phyloP scores from a whole-genome alignment of 140 eudicot species.

The Bidens hawaiensis region DNA sequence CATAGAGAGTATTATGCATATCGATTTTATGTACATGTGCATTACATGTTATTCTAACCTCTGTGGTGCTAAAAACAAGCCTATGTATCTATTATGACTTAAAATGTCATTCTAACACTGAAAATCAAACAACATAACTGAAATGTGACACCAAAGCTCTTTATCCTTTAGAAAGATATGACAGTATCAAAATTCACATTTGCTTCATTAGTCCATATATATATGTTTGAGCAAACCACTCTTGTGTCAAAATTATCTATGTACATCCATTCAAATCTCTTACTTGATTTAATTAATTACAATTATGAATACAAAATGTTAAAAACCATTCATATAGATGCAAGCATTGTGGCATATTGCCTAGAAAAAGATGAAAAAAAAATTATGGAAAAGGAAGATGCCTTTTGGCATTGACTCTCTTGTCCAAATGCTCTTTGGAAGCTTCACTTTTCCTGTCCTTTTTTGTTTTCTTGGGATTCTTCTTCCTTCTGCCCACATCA shows the following conservation, averaged over 20 bases:
- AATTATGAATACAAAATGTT: not conserved
- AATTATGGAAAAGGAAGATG: constrained; percentile 21
- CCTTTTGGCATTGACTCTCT: constrained; percentile 36
- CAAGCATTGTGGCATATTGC: not conserved
- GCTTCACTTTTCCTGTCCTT: constrained; percentile 33
- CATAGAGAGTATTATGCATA: too few species aligned
- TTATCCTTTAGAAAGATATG: too few species aligned
- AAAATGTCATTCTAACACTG: too few species aligned
- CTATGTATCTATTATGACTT: too few species aligned
- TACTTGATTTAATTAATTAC: not conserved
- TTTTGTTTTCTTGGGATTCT: constrained; percentile 23
- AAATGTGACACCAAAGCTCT: not conserved
- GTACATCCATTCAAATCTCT: not conserved
- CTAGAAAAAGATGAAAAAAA: constrained; percentile 1
- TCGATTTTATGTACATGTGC: too few species aligned
- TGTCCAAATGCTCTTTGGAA: constrained; percentile 36
- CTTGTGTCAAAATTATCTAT: not conserved
- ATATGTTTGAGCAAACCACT: not conserved
- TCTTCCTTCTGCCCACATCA: constrained; percentile 2
- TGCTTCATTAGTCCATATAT: not conserved
- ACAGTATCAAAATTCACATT: not conserved
- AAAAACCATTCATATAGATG: not conserved
- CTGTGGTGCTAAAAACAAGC: too few species aligned
- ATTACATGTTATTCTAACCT: too few species aligned
- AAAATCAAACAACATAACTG: too few species aligned